A percentile compares a stretch with the other conserved stretches of the same genome.
These are phyloP conservation scores for Xylaria sp. DNA, from an alignment of 2,329 filamentous ascomycete species.

Conservation along the genomic window DNA sequence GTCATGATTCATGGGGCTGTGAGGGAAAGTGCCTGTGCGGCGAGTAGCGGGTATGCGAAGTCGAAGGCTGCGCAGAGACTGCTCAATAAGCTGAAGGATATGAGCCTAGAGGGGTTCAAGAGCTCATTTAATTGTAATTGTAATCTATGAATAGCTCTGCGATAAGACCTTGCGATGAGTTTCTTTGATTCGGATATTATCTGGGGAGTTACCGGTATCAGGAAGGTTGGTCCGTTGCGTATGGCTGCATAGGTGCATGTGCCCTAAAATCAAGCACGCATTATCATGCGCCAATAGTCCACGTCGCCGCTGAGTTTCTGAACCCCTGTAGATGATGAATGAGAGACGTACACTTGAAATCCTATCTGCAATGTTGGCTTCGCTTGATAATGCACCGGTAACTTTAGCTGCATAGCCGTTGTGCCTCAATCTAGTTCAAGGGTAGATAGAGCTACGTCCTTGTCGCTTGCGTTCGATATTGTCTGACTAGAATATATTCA, in stretches of 20 bases:
- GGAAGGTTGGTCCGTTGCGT: no score
- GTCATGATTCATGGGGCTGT: conserved; percentile 80
- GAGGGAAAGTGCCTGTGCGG: conserved; percentile 69
- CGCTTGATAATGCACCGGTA: background rate
- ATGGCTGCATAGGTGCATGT: no score
- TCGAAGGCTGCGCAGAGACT: conserved; percentile 71
- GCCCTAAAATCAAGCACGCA: no score
- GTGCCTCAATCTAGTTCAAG: no score
- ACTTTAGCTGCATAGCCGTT: no score
- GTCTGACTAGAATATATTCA: no score
- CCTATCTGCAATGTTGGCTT: conserved; percentile 15
- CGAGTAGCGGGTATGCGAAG: conserved; percentile 79
- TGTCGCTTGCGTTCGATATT: no score
- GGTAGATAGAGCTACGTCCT: no score
- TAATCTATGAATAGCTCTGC: conserved; percentile 31
- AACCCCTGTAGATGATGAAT: background rate
- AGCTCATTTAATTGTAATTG: conserved; percentile 73
- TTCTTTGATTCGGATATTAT: background rate
- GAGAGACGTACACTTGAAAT: conserved; percentile 28
- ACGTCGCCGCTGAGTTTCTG: background rate
- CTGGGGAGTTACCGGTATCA: no score
- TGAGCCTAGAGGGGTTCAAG: conserved; percentile 68
- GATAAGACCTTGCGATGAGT: conserved; percentile 7
- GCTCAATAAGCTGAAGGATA: conserved; percentile 57
- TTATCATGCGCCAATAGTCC: no score